These are phyloP conservation scores for Ceratocystis eucalypticola DNA, from an alignment of 2,329 filamentous ascomycete species.

Conservation along the genomic window DNA sequence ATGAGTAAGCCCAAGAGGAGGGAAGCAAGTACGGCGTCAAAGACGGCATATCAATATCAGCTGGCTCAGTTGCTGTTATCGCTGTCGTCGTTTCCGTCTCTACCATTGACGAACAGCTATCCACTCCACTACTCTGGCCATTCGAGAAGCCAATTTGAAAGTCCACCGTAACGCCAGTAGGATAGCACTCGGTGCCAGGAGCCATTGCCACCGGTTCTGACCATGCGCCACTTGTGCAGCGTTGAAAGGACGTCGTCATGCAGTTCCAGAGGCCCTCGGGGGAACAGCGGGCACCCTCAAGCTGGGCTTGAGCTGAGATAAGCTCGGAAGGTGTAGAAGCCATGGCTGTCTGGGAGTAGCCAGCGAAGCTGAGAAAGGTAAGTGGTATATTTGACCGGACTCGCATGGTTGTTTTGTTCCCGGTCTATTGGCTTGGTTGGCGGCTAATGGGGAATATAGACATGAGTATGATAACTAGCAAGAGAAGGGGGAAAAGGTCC, in stretches of 20 bases:
- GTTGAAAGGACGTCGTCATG: constrained; percentile 36
- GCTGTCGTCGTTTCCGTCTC: too few species aligned
- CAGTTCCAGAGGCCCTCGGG: constrained; percentile 43
- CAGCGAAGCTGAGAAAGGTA: not conserved
- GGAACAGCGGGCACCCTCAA: constrained; percentile 30
- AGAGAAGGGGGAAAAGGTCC: not conserved
- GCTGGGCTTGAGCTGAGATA: constrained; percentile 22
- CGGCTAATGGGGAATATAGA: not conserved
- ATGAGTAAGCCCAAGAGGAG: not conserved
- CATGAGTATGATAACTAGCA: not conserved
- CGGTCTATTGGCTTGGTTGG: not conserved
- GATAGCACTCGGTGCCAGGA: constrained; percentile 34
- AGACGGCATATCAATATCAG: not conserved
- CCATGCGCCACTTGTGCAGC: constrained; percentile 37
- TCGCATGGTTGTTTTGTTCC: not conserved
- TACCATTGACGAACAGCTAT: not conserved
- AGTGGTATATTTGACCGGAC: not conserved
- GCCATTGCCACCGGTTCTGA: constrained; percentile 32
- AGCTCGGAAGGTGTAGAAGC: not conserved
- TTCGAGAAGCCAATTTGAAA: constrained; percentile 25
- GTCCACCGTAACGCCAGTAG: constrained; percentile 31
- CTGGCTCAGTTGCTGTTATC: not conserved
- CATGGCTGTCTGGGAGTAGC: not conserved
- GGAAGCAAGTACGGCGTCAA: not conserved
- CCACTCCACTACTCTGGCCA: not conserved